Percentiles rank a stretch among this genome's conserved stretches.
These are phyloP conservation scores for Pestalotiopsis sp. DNA, from an alignment of 2,329 filamentous ascomycete species.

Conservation along the genomic window DNA sequence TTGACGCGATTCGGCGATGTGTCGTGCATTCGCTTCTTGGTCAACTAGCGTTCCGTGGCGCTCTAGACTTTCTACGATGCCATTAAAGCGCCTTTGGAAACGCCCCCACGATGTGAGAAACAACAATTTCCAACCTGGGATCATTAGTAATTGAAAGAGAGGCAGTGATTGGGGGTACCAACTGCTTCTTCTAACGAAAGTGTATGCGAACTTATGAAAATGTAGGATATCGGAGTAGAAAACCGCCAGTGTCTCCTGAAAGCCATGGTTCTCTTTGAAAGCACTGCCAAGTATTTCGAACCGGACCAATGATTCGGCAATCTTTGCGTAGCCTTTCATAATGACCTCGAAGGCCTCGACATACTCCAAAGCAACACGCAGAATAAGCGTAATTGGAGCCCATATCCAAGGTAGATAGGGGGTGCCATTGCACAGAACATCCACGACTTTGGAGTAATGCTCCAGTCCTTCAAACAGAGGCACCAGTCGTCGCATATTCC, in stretches of 20 bases:
- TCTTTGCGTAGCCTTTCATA: slow-evolving; percentile 33
- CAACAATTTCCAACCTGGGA: slow-evolving; percentile 35
- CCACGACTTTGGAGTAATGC: slow-evolving; percentile 37
- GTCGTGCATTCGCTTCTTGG: slow-evolving; percentile 31
- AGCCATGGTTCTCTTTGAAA: slow-evolving; percentile 32
- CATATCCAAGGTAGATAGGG: slow-evolving; percentile 36
- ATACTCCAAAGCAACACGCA: slow-evolving; percentile 28
- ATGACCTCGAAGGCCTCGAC: slow-evolving; percentile 35
- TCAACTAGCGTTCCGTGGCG: slow-evolving; percentile 34
- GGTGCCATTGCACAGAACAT: slow-evolving; percentile 41
- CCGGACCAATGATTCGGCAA: slow-evolving; percentile 39
- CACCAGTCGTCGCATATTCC: slow-evolving; percentile 38
- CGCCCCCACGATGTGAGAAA: slow-evolving; percentile 41
- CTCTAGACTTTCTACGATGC: slow-evolving; percentile 36
- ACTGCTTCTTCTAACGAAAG: slow-evolving; percentile 40
- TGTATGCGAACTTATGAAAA: slow-evolving; percentile 50
- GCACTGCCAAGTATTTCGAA: slow-evolving; percentile 37
- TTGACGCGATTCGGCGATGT: slow-evolving; percentile 27
- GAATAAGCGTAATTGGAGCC: slow-evolving; percentile 33
- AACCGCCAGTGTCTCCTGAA: slow-evolving; percentile 42
- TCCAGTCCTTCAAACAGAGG: slow-evolving; percentile 39
- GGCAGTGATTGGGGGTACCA: too few relatives aligned
- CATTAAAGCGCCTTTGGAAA: slow-evolving; percentile 36
- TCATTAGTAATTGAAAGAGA: too few relatives aligned
- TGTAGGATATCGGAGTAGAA: slow-evolving; percentile 51